Evolutionary conservation across 108 stramenopile species (phyloP), one percentile per base, ranked within the genome.

Genomic region (Cyclotella cryptica): DNA sequence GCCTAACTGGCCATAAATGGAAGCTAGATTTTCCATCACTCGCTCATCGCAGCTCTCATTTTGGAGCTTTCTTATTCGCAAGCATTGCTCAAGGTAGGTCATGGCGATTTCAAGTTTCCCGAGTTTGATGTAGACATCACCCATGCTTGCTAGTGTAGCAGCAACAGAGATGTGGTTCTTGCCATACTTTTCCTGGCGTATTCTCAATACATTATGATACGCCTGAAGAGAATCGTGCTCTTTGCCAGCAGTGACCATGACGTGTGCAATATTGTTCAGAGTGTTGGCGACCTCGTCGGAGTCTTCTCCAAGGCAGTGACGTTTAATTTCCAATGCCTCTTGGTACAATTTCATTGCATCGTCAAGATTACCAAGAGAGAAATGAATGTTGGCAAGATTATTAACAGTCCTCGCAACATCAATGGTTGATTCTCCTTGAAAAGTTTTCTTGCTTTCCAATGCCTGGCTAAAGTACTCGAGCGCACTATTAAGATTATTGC

Each of bases 381-480:
- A 84, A 49, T 84, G 84, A 57, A 84, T 80, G 53, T 85, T 85
- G 54, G 84, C 84, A 53, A 85, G 71, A 60, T 85, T 85, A 46
- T 85, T 85, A 30, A 85, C 75, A 9, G 84, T 85, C 44, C 80
- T 69, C 0, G 84, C 79, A 5, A 79, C 77, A 51, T 85, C 77
- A 22, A 85, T 77, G 14, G 84, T 81, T 22, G 71, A 68, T 28
- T 79, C 73, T 44, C 76, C 79, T 28, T 78, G 84, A 46, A 39
- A 64, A 5, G 61, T 41, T 52, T 85, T 79, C 57, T 85, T 85
- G 15, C 76, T 75, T 2, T 66, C 63, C 46, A 85, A 67, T 64
- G 84, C 84, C 78, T 85, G 80, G 45, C 68, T 72, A 59, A 85
- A 85, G 53, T 81, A 75, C 29, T 77, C 80, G 44, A 85, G 66